phyloP scores from a whole-genome alignment of 225 moss, liverwort and hornwort species.

The Bryoerythrophyllum caledonicum region DNA sequence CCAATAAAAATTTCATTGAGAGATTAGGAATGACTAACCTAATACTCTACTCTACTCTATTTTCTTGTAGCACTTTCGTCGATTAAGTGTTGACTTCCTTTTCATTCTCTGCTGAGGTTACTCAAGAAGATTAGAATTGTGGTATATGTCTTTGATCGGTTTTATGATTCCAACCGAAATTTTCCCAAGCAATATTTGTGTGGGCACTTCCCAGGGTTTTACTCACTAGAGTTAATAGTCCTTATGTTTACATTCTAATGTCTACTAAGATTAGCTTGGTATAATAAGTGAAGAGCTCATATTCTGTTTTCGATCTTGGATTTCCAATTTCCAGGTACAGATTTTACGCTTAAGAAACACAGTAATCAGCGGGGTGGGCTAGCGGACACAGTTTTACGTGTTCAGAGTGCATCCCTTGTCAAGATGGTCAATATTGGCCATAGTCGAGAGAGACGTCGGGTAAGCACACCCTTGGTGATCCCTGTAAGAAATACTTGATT shows the following conservation, averaged over 20 bases:
- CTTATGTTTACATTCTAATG: not conserved
- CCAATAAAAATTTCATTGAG: constrained; percentile 3
- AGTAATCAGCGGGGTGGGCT: constrained; percentile 97
- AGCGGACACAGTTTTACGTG: constrained; percentile 87
- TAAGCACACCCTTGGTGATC: constrained; percentile 28
- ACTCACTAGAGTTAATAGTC: not conserved
- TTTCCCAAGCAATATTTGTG: not conserved
- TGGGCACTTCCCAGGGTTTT: not conserved
- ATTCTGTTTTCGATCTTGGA: not conserved
- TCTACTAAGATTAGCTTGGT: not conserved
- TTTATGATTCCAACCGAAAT: not conserved
- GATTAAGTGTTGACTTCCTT: not conserved
- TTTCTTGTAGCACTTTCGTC: not conserved
- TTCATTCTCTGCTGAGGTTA: not conserved
- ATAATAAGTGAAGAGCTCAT: not conserved
- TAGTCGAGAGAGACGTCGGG: constrained; percentile 92
- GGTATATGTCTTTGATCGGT: not conserved
- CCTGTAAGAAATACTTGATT: not conserved
- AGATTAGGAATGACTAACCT: not conserved
- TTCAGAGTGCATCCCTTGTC: constrained; percentile 91
- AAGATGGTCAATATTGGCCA: constrained; percentile 96
- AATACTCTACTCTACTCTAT: not conserved
- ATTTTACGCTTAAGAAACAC: constrained; percentile 91
- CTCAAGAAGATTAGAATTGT: not conserved
- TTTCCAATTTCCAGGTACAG: constrained; percentile 65